Evolutionary conservation across 2,329 filamentous ascomycete species (phyloP).

Genomic region (Nannizziopsis barbatae): DNA sequence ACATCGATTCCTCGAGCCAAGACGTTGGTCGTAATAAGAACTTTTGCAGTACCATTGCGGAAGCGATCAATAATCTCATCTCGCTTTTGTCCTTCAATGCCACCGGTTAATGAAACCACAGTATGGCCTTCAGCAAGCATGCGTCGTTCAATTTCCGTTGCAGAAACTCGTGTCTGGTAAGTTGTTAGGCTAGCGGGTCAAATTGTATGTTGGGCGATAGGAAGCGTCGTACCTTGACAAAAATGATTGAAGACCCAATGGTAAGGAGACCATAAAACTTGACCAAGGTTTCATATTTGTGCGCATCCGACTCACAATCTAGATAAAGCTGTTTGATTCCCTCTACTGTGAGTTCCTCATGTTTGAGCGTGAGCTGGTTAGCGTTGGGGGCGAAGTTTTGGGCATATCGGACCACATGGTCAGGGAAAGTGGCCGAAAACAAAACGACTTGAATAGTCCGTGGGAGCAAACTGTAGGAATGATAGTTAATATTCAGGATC

Average conservation of each 20-base stretch:
- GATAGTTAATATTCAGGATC: constrained; percentile 24
- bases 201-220: not conserved
- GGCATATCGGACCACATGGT: constrained; percentile 74
- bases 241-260: constrained; percentile 94
- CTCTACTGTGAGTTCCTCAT: constrained; percentile 87
- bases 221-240: constrained; percentile 61
- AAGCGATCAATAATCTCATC: constrained; percentile 79
- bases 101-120: constrained; percentile 80
- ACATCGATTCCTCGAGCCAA: constrained; percentile 91
- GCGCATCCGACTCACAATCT: constrained; percentile 69
- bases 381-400: constrained; percentile 72
- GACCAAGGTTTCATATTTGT: constrained; percentile 80
- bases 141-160: constrained; percentile 68
- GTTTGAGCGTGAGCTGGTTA: constrained; percentile 75
- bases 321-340: constrained; percentile 98
- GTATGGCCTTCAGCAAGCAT: constrained; percentile 86
- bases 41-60: constrained; percentile 76
- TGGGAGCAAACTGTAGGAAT: constrained; percentile 53
- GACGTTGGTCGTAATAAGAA: constrained; percentile 95
- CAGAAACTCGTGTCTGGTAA: constrained; percentile 67
- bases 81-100: constrained; percentile 70
- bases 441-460: constrained; percentile 72
- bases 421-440: constrained; percentile 90
- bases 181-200: not conserved
- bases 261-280: constrained; percentile 94